Percentiles rank a stretch among this genome's conserved stretches.
Evolutionary conservation across 1,139 yeast species (phyloP).

Genomic region (Candida buenavistaensis): DNA sequence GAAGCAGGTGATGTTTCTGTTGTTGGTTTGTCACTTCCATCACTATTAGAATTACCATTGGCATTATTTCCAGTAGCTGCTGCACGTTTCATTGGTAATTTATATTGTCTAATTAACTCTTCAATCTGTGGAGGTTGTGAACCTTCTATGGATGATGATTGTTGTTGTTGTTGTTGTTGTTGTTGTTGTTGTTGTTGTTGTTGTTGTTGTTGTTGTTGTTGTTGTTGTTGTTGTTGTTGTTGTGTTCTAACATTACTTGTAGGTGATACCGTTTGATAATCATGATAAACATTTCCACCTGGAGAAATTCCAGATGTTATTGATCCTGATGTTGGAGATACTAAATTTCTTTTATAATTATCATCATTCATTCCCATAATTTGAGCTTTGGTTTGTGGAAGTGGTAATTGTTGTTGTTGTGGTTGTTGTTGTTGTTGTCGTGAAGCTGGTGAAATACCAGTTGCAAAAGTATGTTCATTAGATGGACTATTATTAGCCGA

Average conservation of each 20-base stretch:
- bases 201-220: slow-evolving; percentile 4
- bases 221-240: slow-evolving; percentile 7
- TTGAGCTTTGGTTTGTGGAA: slow-evolving; percentile 8
- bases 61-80: slow-evolving; percentile 8
- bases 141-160: slow-evolving; percentile 2
- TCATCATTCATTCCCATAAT: not conserved
- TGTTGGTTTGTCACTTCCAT: slow-evolving; percentile 14
- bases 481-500: not conserved
- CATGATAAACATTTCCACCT: slow-evolving; percentile 21
- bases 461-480: slow-evolving; percentile 7
- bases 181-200: slow-evolving; percentile 7
- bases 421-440: slow-evolving; percentile 8
- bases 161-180: slow-evolving; percentile 7
- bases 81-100: slow-evolving; percentile 16
- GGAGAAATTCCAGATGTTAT: slow-evolving; percentile 35
- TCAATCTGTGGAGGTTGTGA: slow-evolving; percentile 24
- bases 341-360: slow-evolving; percentile 2
- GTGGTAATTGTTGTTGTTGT: slow-evolving; percentile 7
- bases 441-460: not conserved
- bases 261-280: slow-evolving; percentile 16
- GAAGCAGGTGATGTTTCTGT: slow-evolving; percentile 38
- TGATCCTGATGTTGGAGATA: slow-evolving; percentile 17
- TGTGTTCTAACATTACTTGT: not conserved
- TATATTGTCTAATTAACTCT: slow-evolving; percentile 31
- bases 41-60: not conserved